These are phyloP conservation scores for Ceratocystis albifundus DNA, from an alignment of 2,329 filamentous ascomycete species.

Conservation along the genomic window DNA sequence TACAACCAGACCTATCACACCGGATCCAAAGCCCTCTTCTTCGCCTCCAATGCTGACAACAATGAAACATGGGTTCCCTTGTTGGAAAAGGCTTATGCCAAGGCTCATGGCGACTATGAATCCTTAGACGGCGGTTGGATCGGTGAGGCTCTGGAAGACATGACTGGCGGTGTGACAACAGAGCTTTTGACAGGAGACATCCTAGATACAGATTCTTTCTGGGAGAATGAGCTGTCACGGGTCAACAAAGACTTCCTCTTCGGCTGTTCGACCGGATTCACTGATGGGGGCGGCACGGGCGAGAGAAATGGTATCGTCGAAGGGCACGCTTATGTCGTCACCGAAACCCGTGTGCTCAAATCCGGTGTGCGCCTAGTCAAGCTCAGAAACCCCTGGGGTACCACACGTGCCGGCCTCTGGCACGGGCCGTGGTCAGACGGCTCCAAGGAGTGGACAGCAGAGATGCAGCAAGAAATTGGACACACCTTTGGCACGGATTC, in stretches of 20 bases:
- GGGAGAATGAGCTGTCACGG: conserved; percentile 64
- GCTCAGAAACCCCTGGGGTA: conserved; percentile 51
- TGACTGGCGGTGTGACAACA: conserved; percentile 54
- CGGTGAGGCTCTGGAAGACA: conserved; percentile 46
- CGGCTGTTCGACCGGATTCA: conserved; percentile 41
- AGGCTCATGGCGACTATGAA: conserved; percentile 67
- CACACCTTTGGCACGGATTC: conserved; percentile 52
- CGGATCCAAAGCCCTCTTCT: conserved; percentile 65
- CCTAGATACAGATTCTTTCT: conserved; percentile 54
- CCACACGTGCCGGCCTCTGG: conserved; percentile 39
- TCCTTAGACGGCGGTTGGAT: conserved; percentile 61
- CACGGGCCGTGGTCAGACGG: conserved; percentile 50
- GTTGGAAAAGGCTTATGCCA: conserved; percentile 73
- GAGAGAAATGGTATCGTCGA: conserved; percentile 47
- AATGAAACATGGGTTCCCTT: conserved; percentile 77
- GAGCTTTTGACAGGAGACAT: conserved; percentile 57
- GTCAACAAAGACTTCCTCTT: conserved; percentile 71
- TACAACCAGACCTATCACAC: conserved; percentile 62
- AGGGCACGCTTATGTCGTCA: conserved; percentile 49
- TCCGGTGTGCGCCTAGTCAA: conserved; percentile 45
- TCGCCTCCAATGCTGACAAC: conserved; percentile 61
- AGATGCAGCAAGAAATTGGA: conserved; percentile 45
- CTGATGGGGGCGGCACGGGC: conserved; percentile 34
- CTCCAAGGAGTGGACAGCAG: conserved; percentile 49
- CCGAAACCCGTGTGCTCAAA: conserved; percentile 29